Evolutionary conservation across 2,329 filamentous ascomycete species (phyloP), one percentile per base, ranked within the genome.

Genomic region (Diaporthe australafricana): DNA sequence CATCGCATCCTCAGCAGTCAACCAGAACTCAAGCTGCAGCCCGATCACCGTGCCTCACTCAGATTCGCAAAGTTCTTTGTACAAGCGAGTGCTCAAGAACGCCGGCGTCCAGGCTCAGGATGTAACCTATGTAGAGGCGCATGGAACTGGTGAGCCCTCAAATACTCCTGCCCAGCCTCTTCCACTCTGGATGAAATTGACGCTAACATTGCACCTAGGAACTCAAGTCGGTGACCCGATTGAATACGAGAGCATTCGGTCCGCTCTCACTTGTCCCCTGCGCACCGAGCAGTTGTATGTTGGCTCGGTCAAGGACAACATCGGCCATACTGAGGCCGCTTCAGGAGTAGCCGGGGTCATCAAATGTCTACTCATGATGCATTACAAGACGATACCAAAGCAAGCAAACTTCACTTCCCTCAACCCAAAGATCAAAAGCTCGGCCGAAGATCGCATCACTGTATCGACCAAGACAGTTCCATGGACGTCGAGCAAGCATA

Each of bases 201-300:
- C 56, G 16, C 27, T 40, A 20, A 40, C 30, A 42, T 32, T 30
- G 11, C 16, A 30, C 20, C 40, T 47, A 69, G 83, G 83, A 14
- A 85, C 83, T 0, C 77, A 77, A 9, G 80, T 79, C 22, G 81
- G 83, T 6, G 79, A 80, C 38, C 76, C 77, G 2, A 74, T 77
- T 16, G 77, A 78, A 48, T 65, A 79, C 3, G 68, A 74, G 8
- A 74, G 75, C 30, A 72, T 77, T 12, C 72, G 76, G 7, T 67
- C 68, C 5, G 73, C 71, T 12, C 72, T 77, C 57, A 35, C 42
- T 60, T 27, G 56, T 17, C 68, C 56, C 17, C 11, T 35, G 16
- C 68, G 68, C 42, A 53, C 22, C 17, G 27, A 70, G 30, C n/a
- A 50, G 27, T 30, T 71, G 14, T 50, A 47, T 50, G 25, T 81